Evolutionary conservation across 1,284 basidiomycete genomes (phyloP).

Genomic region (Waitea zeae): DNA sequence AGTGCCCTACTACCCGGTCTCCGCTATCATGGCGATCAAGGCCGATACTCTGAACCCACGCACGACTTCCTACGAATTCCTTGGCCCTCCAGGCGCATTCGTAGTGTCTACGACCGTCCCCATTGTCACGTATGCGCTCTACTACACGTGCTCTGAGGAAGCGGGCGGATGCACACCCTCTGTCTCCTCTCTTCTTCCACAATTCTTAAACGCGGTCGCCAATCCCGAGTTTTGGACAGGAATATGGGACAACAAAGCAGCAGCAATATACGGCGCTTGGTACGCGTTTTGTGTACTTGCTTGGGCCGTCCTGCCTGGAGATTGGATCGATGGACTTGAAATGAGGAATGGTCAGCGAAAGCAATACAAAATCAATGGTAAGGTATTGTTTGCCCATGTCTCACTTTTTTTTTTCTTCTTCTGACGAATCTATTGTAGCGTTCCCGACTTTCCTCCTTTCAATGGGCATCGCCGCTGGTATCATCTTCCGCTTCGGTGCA

Average conservation of each 20-base stretch:
- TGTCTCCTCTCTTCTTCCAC: constrained; percentile 23
- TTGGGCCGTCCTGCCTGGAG: constrained; percentile 80
- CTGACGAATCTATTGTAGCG: constrained; percentile 28
- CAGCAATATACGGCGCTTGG: constrained; percentile 73
- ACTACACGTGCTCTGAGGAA: constrained; percentile 72
- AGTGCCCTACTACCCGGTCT: too few relatives aligned
- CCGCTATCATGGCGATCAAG: background rate
- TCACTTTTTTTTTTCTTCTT: constrained; percentile 1
- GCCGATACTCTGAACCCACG: constrained; percentile 36
- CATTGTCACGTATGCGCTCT: constrained; percentile 61
- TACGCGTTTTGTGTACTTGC: constrained; percentile 75
- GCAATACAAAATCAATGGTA: constrained; percentile 93
- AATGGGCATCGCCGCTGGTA: constrained; percentile 50
- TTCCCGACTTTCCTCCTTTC: constrained; percentile 77
- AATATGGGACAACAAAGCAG: constrained; percentile 72
- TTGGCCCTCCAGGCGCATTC: constrained; percentile 71
- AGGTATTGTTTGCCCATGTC: constrained; percentile 7
- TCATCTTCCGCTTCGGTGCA: constrained; percentile 61
- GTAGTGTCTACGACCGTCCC: constrained; percentile 65
- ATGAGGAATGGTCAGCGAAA: constrained; percentile 68
- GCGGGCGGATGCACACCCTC: constrained; percentile 61
- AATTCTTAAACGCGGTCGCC: constrained; percentile 28
- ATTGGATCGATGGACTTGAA: constrained; percentile 64
- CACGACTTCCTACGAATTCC: constrained; percentile 66
- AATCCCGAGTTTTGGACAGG: constrained; percentile 43